These are phyloP conservation scores for Picea glauca DNA, from an alignment of 75 land plant species.

Conservation along the genomic window DNA sequence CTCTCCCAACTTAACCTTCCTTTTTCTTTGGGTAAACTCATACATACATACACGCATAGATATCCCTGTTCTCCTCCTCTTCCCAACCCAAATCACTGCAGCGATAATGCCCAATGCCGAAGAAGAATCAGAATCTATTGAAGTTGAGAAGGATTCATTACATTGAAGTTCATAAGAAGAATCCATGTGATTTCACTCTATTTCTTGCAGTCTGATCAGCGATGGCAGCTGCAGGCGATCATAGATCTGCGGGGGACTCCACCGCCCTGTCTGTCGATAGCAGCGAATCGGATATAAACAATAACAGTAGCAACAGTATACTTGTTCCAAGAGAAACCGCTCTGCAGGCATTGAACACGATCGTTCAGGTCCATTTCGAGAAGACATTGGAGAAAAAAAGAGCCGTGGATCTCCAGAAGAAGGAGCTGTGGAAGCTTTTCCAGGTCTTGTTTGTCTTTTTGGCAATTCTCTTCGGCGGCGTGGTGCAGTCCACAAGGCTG, in stretches of 20 bases:
- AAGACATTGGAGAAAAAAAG: slow-evolving; percentile 76
- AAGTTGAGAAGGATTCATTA: too few relatives aligned
- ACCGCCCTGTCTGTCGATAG: neutral
- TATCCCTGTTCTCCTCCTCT: too few relatives aligned
- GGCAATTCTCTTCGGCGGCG: slow-evolving; percentile 40
- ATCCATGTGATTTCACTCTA: too few relatives aligned
- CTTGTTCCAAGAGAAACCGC: slow-evolving; percentile 40
- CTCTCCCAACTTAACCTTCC: too few relatives aligned
- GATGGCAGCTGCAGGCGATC: neutral
- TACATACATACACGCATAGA: too few relatives aligned
- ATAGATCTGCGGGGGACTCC: neutral
- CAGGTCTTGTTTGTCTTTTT: slow-evolving; percentile 75
- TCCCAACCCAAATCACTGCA: too few relatives aligned
- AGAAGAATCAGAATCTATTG: too few relatives aligned
- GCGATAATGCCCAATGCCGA: too few relatives aligned
- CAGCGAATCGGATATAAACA: neutral
- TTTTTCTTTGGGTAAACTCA: too few relatives aligned
- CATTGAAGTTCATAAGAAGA: too few relatives aligned
- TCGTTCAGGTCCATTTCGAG: slow-evolving; percentile 69
- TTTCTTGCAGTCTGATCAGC: neutral
- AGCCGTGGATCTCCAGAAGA: slow-evolving; percentile 69
- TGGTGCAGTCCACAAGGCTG: slow-evolving; percentile 38
- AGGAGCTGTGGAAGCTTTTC: slow-evolving; percentile 66
- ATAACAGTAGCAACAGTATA: neutral
- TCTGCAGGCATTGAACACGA: slow-evolving; percentile 66